Evolutionary conservation across 2,329 filamentous ascomycete species (phyloP).

Genomic region (Calonectria henricotiae): DNA sequence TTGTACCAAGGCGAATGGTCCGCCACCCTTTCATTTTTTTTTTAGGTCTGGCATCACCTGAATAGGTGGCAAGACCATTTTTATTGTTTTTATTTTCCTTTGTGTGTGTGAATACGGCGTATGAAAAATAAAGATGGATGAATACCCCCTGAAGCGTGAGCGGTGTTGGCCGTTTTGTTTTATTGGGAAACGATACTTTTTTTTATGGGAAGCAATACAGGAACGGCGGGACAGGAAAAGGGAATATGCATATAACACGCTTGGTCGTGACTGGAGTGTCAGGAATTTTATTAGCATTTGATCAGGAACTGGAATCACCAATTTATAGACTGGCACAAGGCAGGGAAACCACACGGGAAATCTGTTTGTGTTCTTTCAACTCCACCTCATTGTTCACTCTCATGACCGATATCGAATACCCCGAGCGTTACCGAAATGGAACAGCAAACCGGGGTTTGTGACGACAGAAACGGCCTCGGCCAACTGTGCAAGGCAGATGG

Average conservation of each 20-base stretch:
- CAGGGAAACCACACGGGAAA: constrained; percentile 50
- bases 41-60: neutral
- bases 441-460: constrained; percentile 7
- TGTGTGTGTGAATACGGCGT: constrained; percentile 49
- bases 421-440: constrained; percentile 19
- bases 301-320: constrained; percentile 48
- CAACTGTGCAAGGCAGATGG: neutral
- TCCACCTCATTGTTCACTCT: constrained; percentile 40
- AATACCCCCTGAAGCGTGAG: constrained; percentile 54
- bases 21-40: constrained; percentile 35
- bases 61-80: constrained; percentile 38
- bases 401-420: constrained; percentile 41
- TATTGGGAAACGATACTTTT: constrained; percentile 41
- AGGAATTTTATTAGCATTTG: constrained; percentile 48
- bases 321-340: constrained; percentile 53
- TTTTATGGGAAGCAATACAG: constrained; percentile 45
- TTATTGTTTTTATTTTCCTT: constrained; percentile 50
- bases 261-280: constrained; percentile 48
- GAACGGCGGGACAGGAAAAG: constrained; percentile 48
- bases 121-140: constrained; percentile 55
- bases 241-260: constrained; percentile 51
- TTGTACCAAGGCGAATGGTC: constrained; percentile 39
- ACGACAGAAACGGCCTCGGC: neutral
- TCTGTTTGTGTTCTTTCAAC: constrained; percentile 41
- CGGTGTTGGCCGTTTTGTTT: constrained; percentile 50